Evolutionary conservation across 495 filamentous ascomycete genomes (phyloP).

Genomic region (Hypoxylon perforatum): DNA sequence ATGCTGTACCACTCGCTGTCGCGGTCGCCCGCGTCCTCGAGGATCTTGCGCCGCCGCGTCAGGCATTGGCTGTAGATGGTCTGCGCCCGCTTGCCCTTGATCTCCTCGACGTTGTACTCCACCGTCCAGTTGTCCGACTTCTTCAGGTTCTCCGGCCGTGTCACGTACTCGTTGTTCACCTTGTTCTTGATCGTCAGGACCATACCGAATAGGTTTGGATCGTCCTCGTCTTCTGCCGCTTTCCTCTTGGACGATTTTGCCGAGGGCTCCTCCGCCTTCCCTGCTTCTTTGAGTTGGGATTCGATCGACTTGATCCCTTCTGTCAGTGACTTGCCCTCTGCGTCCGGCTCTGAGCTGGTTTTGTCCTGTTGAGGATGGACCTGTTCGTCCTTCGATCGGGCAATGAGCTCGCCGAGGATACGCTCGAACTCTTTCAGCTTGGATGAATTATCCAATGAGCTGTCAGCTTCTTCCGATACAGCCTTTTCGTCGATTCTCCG

Average conservation of each 20-base stretch:
- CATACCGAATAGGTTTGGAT: slow-evolving; percentile 66
- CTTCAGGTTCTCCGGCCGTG: slow-evolving; percentile 65
- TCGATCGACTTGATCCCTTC: slow-evolving; percentile 3
- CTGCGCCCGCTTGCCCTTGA: slow-evolving; percentile 48
- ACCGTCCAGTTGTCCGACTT: slow-evolving; percentile 67
- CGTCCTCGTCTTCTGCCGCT: slow-evolving; percentile 5
- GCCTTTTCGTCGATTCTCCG: slow-evolving; percentile 36
- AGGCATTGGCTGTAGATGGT: slow-evolving; percentile 63
- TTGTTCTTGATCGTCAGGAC: slow-evolving; percentile 76
- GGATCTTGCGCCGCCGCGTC: slow-evolving; percentile 60
- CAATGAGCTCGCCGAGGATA: slow-evolving; percentile 52
- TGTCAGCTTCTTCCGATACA: slow-evolving; percentile 32
- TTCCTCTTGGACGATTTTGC: slow-evolving; percentile 11
- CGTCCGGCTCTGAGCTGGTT: slow-evolving; percentile 4
- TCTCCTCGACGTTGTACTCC: slow-evolving; percentile 78
- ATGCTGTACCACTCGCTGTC: slow-evolving; percentile 53
- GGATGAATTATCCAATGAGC: slow-evolving; percentile 35
- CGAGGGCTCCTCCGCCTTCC: slow-evolving; percentile 7
- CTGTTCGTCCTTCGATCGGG: slow-evolving; percentile 42
- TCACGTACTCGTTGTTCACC: slow-evolving; percentile 73
- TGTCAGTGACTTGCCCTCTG: neutral
- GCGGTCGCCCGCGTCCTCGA: slow-evolving; percentile 44
- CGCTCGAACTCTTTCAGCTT: slow-evolving; percentile 53
- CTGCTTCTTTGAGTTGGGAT: slow-evolving; percentile 10
- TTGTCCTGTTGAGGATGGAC: slow-evolving; percentile 35